Evolutionary conservation across 306 rosid genomes (phyloP).

Genomic region (Macrotyloma uniflorum): DNA sequence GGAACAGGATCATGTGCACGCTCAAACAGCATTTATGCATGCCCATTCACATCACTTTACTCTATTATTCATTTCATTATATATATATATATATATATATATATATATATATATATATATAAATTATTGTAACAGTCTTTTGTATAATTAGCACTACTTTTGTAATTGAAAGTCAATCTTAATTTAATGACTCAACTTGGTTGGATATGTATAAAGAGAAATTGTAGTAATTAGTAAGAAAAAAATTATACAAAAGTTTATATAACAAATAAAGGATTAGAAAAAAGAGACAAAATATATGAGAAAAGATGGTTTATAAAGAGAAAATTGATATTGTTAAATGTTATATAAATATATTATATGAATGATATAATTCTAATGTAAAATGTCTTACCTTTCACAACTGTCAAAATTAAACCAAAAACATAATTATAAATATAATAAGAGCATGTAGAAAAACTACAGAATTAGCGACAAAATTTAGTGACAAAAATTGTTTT

Average conservation of each 20-base stretch:
- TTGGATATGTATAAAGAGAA: too few relatives aligned
- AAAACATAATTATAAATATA: too few relatives aligned
- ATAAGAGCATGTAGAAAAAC: neutral
- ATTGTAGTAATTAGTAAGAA: too few relatives aligned
- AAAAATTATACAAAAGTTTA: too few relatives aligned
- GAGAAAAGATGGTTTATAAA: neutral
- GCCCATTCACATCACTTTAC: slow-evolving; percentile 26
- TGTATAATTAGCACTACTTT: too few relatives aligned
- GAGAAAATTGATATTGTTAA: too few relatives aligned
- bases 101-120: neutral
- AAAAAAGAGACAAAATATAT: too few relatives aligned
- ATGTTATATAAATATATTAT: neutral
- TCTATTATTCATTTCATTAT: neutral
- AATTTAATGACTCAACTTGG: too few relatives aligned
- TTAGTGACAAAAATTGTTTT: neutral
- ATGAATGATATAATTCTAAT: neutral
- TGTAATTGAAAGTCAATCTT: too few relatives aligned
- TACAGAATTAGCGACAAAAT: neutral
- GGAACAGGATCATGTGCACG: slow-evolving; percentile 80
- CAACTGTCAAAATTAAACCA: neutral
- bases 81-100: neutral
- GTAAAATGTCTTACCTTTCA: neutral
- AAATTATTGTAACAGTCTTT: too few relatives aligned
- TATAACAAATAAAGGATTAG: too few relatives aligned
- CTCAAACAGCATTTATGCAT: slow-evolving; percentile 60